These are phyloP conservation scores for Camptophora hylomeconis DNA, from an alignment of 2,329 filamentous ascomycete genomes.

Conservation along the genomic window DNA sequence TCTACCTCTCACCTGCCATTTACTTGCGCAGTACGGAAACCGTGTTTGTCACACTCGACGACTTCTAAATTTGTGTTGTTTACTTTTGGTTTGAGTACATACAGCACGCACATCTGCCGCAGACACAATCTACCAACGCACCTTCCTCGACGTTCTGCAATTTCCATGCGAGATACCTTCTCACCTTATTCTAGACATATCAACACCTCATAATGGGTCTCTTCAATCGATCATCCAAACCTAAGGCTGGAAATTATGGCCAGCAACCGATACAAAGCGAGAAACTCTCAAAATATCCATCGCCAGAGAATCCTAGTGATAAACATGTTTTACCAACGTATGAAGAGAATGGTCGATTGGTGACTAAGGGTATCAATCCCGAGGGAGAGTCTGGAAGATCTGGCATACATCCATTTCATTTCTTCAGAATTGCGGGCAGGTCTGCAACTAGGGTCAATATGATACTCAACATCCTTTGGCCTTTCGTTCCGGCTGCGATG, in stretches of 20 bases:
- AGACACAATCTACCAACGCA: no score
- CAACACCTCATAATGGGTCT: conserved; percentile 14
- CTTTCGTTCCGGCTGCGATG: conserved; percentile 59
- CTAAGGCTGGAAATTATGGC: no score
- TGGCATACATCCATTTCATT: conserved; percentile 51
- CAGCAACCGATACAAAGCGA: background rate
- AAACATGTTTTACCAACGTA: conserved; percentile 14
- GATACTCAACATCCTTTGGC: conserved; percentile 56
- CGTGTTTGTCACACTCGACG: no score
- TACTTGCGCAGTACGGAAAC: no score
- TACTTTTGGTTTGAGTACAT: no score
- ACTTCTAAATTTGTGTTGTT: no score
- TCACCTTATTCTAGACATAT: no score
- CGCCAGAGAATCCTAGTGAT: conserved; percentile 7
- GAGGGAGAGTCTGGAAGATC: conserved; percentile 56
- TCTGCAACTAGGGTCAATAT: conserved; percentile 18
- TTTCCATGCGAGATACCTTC: no score
- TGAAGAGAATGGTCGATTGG: conserved; percentile 20
- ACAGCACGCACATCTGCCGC: no score
- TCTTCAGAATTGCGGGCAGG: conserved; percentile 50
- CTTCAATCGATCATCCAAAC: conserved; percentile 9
- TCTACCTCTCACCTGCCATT: no score
- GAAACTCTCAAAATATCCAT: conserved; percentile 7
- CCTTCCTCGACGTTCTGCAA: no score
- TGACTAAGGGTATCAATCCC: conserved; percentile 27